Evolutionary conservation across 345 rosid genomes (phyloP).

Genomic region (Hibiscus syriacus): DNA sequence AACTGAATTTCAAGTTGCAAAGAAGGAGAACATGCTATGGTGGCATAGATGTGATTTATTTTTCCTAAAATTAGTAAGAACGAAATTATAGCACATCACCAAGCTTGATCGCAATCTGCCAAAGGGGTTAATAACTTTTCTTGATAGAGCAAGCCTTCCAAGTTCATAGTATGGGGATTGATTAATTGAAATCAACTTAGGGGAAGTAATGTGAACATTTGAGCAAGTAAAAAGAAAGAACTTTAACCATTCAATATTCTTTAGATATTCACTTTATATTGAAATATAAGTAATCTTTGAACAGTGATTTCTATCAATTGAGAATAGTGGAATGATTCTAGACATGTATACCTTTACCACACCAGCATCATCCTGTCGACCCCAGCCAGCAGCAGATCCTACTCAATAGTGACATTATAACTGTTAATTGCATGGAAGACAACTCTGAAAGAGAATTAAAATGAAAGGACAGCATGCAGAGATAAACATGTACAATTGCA

Average conservation of each 20-base stretch:
- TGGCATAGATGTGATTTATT: background rate
- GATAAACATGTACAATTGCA: background rate
- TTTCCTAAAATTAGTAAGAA: background rate
- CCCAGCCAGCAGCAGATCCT: slow-evolving; percentile 99
- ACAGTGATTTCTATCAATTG: background rate
- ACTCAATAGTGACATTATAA: slow-evolving; percentile 14
- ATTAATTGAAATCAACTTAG: background rate
- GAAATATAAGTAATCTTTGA: background rate
- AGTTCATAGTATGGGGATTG: no score
- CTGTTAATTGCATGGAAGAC: background rate
- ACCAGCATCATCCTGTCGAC: slow-evolving; percentile 87
- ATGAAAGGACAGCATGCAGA: background rate
- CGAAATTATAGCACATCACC: background rate
- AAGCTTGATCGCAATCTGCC: background rate
- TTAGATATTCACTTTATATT: background rate
- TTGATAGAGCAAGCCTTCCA: no score
- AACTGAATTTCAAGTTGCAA: no score
- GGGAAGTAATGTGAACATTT: background rate
- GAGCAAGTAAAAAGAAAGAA: background rate
- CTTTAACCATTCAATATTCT: background rate
- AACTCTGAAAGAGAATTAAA: background rate
- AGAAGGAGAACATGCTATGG: no score
- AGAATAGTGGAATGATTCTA: background rate
- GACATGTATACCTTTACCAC: slow-evolving; percentile 68
- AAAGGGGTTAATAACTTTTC: no score